Evolutionary conservation across 2,329 filamentous ascomycete species (phyloP), one percentile per base, ranked within the genome.

Genomic region (Trichoderma koningii): DNA sequence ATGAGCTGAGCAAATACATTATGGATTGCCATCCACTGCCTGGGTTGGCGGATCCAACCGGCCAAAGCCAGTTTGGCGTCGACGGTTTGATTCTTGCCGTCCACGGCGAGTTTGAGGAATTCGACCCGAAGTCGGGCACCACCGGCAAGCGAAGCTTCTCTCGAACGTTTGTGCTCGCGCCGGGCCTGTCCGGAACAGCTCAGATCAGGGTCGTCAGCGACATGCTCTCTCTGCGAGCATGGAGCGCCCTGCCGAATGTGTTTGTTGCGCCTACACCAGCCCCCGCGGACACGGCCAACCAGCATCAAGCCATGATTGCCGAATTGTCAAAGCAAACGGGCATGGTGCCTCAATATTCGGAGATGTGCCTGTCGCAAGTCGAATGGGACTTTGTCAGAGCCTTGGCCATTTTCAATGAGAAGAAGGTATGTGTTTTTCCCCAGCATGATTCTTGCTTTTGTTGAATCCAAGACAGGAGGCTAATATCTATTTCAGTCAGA

Each of bases 71-170:
- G 1, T 79, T 80, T 21, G 91, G 91, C 5, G 91, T 94, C 21
- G 90, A 91, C 68, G 92, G 92, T 7, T 85, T 96, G 68, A 83
- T 91, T 56, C 85, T 96, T 69, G 89, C 85, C 7, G 83, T 94
- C n/a, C 90, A 95, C 71, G 91, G 92, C 68, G 90, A 94, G 71
- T 96, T 92, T 66, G 88, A 94, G 55, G 93, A 97, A 73, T 80
- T 88, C 19, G 85, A 90, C 69, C 75, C 79, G 3, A 76, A 77
- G 17, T 83, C 82, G 23, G 80, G 83, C 55, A 82, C 84, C 51
- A 84, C 83, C 50, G 82, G 86, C 44, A 86, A 88, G 70, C 88
- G 92, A 66, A 92, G 89, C 74, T 96, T 96, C 76, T 92, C 93
- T 62, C 87, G 93, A 57, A 90, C 87, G 0, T 92, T 96, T 73